Base-by-base conservation (phyloP, 192 early-diverging fungal genomes). In the Coemansia sp. region DNA sequence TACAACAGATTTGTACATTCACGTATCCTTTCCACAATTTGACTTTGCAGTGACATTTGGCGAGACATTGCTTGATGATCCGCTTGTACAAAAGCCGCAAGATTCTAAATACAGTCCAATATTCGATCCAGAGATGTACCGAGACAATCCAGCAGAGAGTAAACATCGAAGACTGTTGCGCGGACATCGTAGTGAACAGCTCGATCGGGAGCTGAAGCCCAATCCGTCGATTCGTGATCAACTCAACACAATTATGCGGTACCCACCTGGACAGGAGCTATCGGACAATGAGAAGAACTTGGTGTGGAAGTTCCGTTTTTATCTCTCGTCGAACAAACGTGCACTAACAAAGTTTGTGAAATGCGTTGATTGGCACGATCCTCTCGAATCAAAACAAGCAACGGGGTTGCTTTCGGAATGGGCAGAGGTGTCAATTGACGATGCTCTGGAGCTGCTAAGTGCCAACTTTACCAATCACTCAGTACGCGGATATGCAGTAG, bases 241-340 rank as follows among this genome's bases (percentile, higher is more conserved):
- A 56, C 79, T 99, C n/a, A 93, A 96, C 81, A 87, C 82, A 69
- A 95, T 99, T 38, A 77, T 98, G 64, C 71, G 87, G 67, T 97
- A 97, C 69, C 94, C 98, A 28, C 95, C 96, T 0, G 93, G 94
- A 2, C 87, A 96, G 56, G 73, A 76, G 26, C 78, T 99, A 14
- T 89, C 88, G 0, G 85, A 86, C 26, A 89, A 91, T 56, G 93
- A 97, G 66, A 96, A 96, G 68, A 94, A 99, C 63, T 64, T 95
- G n/a, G 75, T 98, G 23, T 99, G 98, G 98, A 98, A 97, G 67
- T 99, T 95, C 73, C 84, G 98, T 56, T 97, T 93, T 60, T 95
- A 97, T 64, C 79, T 99, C 47, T 93, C 94, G 22, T 76, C 91
- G 22, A 95, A 99, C 81, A 96, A 94, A 62, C 73, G 89, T 82